phyloP scores from a whole-genome alignment of 305 asterid genomes.

The Andrographis paniculata region DNA sequence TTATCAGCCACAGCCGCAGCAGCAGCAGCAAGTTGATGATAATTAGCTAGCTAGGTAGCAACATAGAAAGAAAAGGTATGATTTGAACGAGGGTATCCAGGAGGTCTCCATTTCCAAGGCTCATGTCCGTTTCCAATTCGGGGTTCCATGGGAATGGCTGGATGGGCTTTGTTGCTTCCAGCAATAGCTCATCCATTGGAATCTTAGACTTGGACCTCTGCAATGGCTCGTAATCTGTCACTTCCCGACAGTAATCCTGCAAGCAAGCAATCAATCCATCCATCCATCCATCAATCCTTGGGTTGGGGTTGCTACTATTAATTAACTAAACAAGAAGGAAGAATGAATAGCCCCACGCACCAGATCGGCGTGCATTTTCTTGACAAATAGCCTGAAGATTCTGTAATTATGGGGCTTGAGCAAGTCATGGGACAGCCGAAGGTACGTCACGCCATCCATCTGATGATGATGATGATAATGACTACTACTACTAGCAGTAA shows the following conservation, averaged over 20 bases:
- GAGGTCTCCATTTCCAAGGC: conserved; percentile 35
- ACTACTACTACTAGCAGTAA: conserved; percentile 13
- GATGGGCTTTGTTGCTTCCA: conserved; percentile 55
- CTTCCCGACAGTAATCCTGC: conserved; percentile 39
- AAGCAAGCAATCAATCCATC: too few relatives aligned
- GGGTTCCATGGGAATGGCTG: conserved; percentile 45
- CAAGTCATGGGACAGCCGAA: conserved; percentile 46
- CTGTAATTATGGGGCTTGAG: conserved; percentile 28
- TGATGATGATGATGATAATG: conserved; percentile 29
- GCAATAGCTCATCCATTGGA: conserved; percentile 33
- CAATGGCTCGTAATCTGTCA: conserved; percentile 32
- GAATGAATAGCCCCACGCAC: too few relatives aligned
- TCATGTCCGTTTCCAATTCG: conserved; percentile 49
- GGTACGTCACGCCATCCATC: conserved; percentile 58
- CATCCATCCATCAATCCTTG: too few relatives aligned
- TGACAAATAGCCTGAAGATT: conserved; percentile 44
- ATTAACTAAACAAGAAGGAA: too few relatives aligned
- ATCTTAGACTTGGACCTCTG: conserved; percentile 40
- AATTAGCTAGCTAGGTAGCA: too few relatives aligned
- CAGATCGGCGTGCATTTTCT: conserved; percentile 70
- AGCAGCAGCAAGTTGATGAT: too few relatives aligned
- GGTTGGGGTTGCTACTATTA: too few relatives aligned
- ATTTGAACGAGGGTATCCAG: conserved; percentile 28
- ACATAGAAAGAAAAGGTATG: conserved; percentile 21
- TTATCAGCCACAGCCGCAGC: too few relatives aligned